Conservation (phyloP, 176 grass and related monocot species). For the Oropetium thomaeum region DNA sequence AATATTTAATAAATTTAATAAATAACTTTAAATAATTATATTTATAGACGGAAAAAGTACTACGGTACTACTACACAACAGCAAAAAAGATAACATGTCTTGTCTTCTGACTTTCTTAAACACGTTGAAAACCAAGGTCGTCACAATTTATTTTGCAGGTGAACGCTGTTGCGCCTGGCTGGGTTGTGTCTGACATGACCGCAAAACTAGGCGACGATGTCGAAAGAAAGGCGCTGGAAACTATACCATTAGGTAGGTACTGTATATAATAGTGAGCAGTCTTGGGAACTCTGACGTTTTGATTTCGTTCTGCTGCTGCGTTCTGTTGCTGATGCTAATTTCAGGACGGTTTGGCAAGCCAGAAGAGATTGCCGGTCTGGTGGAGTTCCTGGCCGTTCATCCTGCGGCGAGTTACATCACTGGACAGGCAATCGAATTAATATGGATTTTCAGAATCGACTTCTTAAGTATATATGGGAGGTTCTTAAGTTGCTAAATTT, state of each 20-base stretch:
- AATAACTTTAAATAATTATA: too few relatives aligned
- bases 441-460: neutral
- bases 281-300: neutral
- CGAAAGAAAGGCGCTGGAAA: constrained; percentile 67
- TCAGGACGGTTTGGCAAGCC: constrained; percentile 58
- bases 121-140: neutral
- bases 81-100: neutral
- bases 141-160: constrained; percentile 40
- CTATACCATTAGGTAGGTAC: constrained; percentile 68
- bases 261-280: neutral
- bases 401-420: constrained; percentile 57
- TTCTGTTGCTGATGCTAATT: constrained; percentile 18
- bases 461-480: too few relatives aligned
- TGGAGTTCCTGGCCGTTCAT: constrained; percentile 59
- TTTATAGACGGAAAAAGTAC: too few relatives aligned
- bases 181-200: constrained; percentile 93
- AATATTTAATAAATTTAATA: too few relatives aligned
- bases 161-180: constrained; percentile 80
- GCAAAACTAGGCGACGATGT: constrained; percentile 64
- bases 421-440: constrained; percentile 42
- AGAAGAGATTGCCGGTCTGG: constrained; percentile 55
- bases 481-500: neutral
- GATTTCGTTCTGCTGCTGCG: neutral
- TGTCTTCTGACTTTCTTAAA: neutral
- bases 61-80: too few relatives aligned